Conservation (phyloP, 176 grass and related monocot species). For the Leersia perrieri region DNA sequence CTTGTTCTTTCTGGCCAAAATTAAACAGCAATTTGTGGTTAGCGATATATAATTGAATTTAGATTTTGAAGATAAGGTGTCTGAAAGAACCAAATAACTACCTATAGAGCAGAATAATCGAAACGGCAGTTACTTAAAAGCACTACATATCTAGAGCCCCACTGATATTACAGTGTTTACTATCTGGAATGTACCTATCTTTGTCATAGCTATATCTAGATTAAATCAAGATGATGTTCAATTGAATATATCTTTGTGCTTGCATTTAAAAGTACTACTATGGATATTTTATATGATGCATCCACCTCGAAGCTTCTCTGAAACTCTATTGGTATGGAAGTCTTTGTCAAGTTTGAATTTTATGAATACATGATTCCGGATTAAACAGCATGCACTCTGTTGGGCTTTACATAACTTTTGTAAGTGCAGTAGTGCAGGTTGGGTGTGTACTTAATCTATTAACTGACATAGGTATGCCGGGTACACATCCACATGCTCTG, state of each 20-base stretch:
- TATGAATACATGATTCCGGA: constrained; percentile 1
- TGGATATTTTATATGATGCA: neutral
- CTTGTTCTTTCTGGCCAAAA: constrained; percentile 70
- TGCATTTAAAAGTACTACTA: constrained; percentile 15
- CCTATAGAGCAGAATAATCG: neutral
- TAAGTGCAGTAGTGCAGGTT: neutral
- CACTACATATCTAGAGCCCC: neutral
- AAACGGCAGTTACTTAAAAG: constrained; percentile 1
- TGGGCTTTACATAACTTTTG: neutral
- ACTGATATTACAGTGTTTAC: neutral
- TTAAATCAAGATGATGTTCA: neutral
- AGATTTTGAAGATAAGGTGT: constrained; percentile 4
- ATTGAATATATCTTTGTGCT: neutral
- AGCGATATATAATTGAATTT: constrained; percentile 8
- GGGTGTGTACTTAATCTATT: neutral
- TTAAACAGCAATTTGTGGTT: constrained; percentile 14
- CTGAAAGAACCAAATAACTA: neutral
- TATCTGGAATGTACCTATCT: neutral
- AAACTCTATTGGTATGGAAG: neutral
- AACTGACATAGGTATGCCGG: neutral
- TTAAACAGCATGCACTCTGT: neutral
- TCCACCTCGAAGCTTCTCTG: neutral
- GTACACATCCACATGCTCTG: neutral
- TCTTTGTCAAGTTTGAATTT: neutral
- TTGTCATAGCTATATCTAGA: neutral